Evolutionary conservation across 169 alveolate genomes (phyloP), one percentile per base, ranked within the genome.

Genomic region (Neospora caninum): DNA sequence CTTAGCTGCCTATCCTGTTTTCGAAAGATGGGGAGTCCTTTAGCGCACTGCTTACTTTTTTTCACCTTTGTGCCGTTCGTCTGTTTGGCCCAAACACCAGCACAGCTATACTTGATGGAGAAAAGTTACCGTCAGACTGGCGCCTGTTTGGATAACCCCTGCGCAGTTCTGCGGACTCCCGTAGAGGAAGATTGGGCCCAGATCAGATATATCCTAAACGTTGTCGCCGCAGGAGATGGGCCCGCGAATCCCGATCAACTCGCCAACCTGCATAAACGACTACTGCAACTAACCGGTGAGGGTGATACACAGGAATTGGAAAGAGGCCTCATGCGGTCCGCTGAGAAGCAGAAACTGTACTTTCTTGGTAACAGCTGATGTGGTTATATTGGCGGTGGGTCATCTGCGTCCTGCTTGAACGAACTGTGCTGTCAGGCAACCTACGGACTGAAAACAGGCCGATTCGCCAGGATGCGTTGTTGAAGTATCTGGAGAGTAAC

Each of bases 121-220:
- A 22, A 31, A n/a, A 43, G 84, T 36, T n/a, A 73, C n/a, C 84
- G 13, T 73, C 84, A 31, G 9, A n/a, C 42, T 73, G 84, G 39
- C 18, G 45, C 42, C n/a, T 38, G 67, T 82, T 22, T 16, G 4
- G 53, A 42, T 22, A 43, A 31, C 54, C 54, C 89, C 6, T 82
- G 89, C 67, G 67, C 89, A 18, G 67, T 82, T 42, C 89, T 82
- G 31, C n/a, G 53, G 34, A 43, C 64, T 22, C 89, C 89, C 29
- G 89, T 82, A 27, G 89, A 38, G 1, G 39, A 82, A 25, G 69
- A 43, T 49, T 82, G 89, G 89, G 41, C 13, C 6, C 6, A 39
- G 53, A 27, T 18, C 29, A 38, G 39, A 36, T 29, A 16, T 18
- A 9, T 82, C 25, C 89, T 82, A 64, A 22, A 41, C 34, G 0